Percentiles rank a stretch among this genome's conserved stretches.
phyloP scores from a whole-genome alignment of 176 grass and related monocot genomes.

The sorghum (Sorghum bicolor) region Sorghum_bicolor_NCBIv3 NC_012872.2:68670001-68670500 shows the following conservation, averaged over 20 bases:
- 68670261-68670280: background rate
- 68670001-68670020: too few relatives aligned
- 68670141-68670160: too few relatives aligned
- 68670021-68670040: too few relatives aligned
- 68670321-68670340: background rate
- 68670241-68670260: background rate
- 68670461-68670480: slow-evolving; percentile 7
- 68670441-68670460: background rate
- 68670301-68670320: background rate
- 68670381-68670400: background rate
- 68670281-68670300: background rate
- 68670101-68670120: too few relatives aligned
- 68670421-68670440: background rate
- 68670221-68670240: background rate
- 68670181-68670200: background rate
- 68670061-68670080: too few relatives aligned
- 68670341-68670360: background rate
- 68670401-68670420: background rate
- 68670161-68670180: background rate
- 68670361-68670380: background rate
- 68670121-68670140: too few relatives aligned
- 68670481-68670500: background rate
- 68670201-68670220: background rate
- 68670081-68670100: too few relatives aligned
- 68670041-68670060: too few relatives aligned